phyloP scores from a whole-genome alignment of 768 basidiomycete species.

The Daedalea quercina region DNA sequence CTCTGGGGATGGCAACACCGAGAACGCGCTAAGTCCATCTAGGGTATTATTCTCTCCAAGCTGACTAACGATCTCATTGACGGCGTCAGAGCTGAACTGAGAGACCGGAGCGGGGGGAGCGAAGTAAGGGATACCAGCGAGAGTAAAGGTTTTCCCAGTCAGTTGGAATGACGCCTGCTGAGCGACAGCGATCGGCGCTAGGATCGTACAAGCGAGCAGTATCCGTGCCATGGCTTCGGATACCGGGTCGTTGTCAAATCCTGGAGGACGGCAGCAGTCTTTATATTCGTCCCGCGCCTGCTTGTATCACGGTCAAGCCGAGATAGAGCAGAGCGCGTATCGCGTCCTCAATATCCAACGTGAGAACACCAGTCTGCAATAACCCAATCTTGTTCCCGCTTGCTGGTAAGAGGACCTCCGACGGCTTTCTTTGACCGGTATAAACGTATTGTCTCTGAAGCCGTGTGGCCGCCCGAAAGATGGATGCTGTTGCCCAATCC shows the following conservation, averaged over 20 bases:
- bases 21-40: constrained; percentile 17
- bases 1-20: constrained; percentile 16
- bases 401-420: too few species aligned
- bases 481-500: too few species aligned
- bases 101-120: constrained; percentile 13
- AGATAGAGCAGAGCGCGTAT: too few species aligned
- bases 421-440: too few species aligned
- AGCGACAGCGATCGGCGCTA: neutral
- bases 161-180: constrained; percentile 7
- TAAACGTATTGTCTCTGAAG: too few species aligned
- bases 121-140: constrained; percentile 15
- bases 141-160: constrained; percentile 11
- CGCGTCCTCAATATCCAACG: too few species aligned
- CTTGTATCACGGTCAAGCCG: too few species aligned
- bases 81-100: neutral
- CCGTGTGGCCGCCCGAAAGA: too few species aligned
- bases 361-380: too few species aligned
- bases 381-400: too few species aligned
- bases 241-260: neutral
- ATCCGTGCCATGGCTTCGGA: neutral
- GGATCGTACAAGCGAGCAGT: neutral
- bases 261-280: neutral
- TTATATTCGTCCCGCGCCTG: neutral
- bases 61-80: neutral
- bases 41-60: neutral